These are phyloP conservation scores for Aspergillus hiratsukae DNA, from an alignment of 2,329 filamentous ascomycete genomes.

Conservation along the genomic window DNA sequence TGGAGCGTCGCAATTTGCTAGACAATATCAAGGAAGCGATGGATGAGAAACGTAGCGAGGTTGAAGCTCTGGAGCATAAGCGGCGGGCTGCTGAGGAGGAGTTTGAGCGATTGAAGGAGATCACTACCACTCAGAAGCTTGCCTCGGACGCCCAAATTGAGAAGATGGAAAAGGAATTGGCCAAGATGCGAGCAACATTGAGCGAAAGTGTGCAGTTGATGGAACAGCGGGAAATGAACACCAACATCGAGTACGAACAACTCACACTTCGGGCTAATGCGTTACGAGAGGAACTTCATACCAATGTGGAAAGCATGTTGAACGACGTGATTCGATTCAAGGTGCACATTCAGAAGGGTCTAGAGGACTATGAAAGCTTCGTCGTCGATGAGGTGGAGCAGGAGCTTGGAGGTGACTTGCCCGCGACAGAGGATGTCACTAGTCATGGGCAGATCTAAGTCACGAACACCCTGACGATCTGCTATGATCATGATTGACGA, in stretches of 20 bases:
- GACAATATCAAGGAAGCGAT: constrained; percentile 96
- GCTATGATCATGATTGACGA: constrained; percentile 3
- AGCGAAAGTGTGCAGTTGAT: constrained; percentile 84
- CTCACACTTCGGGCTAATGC: constrained; percentile 77
- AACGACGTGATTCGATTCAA: constrained; percentile 99
- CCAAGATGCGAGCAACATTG: constrained; percentile 79
- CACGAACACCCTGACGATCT: constrained; percentile 10
- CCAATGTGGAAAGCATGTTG: constrained; percentile 89
- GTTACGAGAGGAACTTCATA: constrained; percentile 94
- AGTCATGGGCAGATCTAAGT: constrained; percentile 6
- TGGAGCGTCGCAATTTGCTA: constrained; percentile 89
- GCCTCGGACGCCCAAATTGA: constrained; percentile 91
- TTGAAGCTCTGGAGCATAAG: constrained; percentile 84
- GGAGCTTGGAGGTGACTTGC: constrained; percentile 65
- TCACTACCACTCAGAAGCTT: constrained; percentile 79
- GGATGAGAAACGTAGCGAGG: constrained; percentile 88
- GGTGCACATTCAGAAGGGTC: constrained; percentile 85
- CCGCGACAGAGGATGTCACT: constrained; percentile 28
- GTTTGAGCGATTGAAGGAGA: constrained; percentile 89
- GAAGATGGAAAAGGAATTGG: constrained; percentile 97
- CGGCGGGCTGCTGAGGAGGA: constrained; percentile 87
- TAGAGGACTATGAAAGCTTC: constrained; percentile 93
- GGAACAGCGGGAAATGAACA: constrained; percentile 94
- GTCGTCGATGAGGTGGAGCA: constrained; percentile 90
- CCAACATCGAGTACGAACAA: constrained; percentile 93